Evolutionary conservation across 768 basidiomycete genomes (phyloP).

Genomic region (Gloeopeniophorella convolvens): DNA sequence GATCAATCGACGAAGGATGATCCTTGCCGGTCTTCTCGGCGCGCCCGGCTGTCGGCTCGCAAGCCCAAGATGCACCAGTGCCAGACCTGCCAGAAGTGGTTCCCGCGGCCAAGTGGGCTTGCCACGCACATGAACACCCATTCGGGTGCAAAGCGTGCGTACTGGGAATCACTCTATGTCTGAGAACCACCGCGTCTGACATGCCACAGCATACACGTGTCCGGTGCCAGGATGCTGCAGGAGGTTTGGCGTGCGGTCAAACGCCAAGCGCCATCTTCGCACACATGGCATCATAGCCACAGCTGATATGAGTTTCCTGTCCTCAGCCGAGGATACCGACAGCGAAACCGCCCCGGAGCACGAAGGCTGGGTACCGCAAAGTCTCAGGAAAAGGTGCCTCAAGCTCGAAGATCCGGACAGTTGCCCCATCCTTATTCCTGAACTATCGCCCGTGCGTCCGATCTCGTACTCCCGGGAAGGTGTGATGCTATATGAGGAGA

Average conservation of each 20-base stretch:
- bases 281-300: conserved; percentile 58
- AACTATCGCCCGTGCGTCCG: conserved; percentile 32
- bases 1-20: conserved; percentile 1
- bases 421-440: conserved; percentile 32
- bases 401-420: conserved; percentile 24
- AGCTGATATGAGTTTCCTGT: conserved; percentile 41
- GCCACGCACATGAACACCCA: conserved; percentile 50
- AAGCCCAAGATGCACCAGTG: conserved; percentile 48
- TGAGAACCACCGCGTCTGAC: not conserved
- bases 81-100: conserved; percentile 37
- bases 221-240: conserved; percentile 54
- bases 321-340: conserved; percentile 32
- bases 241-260: conserved; percentile 72
- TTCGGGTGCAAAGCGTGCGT: conserved; percentile 44
- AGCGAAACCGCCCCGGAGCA: conserved; percentile 23
- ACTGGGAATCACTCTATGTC: conserved; percentile 7
- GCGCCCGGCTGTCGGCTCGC: conserved; percentile 10
- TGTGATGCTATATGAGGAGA: conserved; percentile 31
- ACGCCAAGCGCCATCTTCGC: conserved; percentile 72
- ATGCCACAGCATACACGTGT: conserved; percentile 38
- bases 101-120: conserved; percentile 46
- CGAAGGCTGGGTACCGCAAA: conserved; percentile 36
- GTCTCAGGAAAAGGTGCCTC: conserved; percentile 25
- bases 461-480: conserved; percentile 27
- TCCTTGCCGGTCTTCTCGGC: conserved; percentile 2